Conservation (phyloP, 2,329 filamentous ascomycete species). For the Metarhizium anisopliae region DNA sequence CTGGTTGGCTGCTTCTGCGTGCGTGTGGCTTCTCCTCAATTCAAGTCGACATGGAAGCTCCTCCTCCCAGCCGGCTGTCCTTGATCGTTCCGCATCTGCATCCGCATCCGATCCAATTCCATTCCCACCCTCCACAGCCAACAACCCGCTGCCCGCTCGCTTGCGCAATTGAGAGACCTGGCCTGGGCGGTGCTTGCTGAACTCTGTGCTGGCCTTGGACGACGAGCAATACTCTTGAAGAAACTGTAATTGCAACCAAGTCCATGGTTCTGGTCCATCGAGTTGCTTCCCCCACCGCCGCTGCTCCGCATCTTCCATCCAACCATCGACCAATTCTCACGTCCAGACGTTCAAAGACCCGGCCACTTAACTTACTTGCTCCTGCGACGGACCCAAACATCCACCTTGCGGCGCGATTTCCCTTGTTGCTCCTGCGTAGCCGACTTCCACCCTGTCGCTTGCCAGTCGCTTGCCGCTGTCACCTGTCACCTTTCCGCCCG, state of each 20-base stretch:
- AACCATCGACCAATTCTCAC: not conserved
- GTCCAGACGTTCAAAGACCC: not conserved
- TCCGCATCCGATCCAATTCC: constrained; percentile 5
- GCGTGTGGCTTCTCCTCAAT: not conserved
- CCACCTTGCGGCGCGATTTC: constrained; percentile 2
- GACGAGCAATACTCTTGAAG: not conserved
- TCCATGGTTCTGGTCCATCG: not conserved
- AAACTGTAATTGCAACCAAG: not conserved
- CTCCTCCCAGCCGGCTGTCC: not conserved
- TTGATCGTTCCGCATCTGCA: not conserved
- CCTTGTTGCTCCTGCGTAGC: constrained; percentile 1
- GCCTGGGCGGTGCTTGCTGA: not conserved
- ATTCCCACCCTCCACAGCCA: not conserved
- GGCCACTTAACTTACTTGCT: not conserved
- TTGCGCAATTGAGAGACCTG: not conserved
- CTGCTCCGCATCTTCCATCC: not conserved
- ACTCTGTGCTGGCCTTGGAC: not conserved
- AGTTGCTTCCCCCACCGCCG: not conserved
- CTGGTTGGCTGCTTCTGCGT: not conserved
- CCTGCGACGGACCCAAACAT: not conserved
- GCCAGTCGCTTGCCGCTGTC: no score
- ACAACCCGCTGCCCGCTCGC: not conserved
- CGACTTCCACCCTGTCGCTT: not conserved
- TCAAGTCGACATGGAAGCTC: not conserved
- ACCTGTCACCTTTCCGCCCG: not conserved